A percentile compares a stretch with the other conserved stretches of the same genome.
phyloP scores from a whole-genome alignment of 371 early-diverging fungal species.

The Umbelopsis sp. region DNA sequence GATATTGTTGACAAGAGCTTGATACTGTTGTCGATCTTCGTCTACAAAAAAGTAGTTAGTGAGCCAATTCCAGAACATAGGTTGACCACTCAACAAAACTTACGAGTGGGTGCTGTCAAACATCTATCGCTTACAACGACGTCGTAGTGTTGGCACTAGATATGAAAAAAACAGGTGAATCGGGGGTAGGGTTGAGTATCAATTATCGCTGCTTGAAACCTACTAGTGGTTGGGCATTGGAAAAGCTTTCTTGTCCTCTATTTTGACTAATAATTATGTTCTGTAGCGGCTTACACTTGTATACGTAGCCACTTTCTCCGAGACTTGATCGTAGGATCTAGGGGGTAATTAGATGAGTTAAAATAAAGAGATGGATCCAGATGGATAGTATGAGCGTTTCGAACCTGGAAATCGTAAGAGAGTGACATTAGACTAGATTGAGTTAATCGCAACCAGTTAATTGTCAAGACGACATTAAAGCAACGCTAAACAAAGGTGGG shows the following conservation, averaged over 20 bases:
- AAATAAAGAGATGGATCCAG: neutral
- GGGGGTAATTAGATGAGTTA: neutral
- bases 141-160: neutral
- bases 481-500: neutral
- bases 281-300: constrained; percentile 12
- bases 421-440: constrained; percentile 8
- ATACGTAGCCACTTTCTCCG: constrained; percentile 8
- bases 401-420: constrained; percentile 9
- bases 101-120: neutral
- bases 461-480: constrained; percentile 6
- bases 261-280: constrained; percentile 3
- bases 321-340: constrained; percentile 8
- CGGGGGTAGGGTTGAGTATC: neutral
- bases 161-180: neutral
- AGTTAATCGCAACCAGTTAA: neutral
- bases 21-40: constrained; percentile 3
- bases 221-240: constrained; percentile 1
- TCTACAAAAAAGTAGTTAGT: neutral
- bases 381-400: neutral
- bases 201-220: neutral
- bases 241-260: neutral
- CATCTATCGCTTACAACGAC: neutral
- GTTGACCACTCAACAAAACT: neutral
- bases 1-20: neutral
- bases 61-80: neutral